Base-by-base conservation (phyloP, 2,329 filamentous ascomycete genomes). In the Ophiostoma sp. region DNA sequence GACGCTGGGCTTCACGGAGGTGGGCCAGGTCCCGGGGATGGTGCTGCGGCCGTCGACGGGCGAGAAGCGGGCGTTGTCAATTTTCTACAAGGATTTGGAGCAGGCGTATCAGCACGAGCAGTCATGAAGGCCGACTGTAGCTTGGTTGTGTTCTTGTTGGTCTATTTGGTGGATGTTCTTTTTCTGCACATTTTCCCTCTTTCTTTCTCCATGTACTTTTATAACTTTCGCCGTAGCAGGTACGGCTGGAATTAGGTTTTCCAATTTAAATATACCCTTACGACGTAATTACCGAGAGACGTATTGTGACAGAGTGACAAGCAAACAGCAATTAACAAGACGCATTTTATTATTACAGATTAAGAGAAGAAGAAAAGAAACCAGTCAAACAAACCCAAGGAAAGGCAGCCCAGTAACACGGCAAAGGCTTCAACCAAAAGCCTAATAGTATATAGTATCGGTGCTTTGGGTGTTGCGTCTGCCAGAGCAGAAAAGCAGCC, bases 51-150 rank as follows among this genome's bases (percentile, higher is more conserved):
- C 82, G 76, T 86, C 86, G 22, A 82, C 82, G 12, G 84, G 86
- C 33, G 84, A 83, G 61, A 79, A 87, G 72, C 85, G 83, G 75
- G 85, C 86, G 75, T 85, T 85, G 70, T 84, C 85, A 0, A 88
- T 89, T 76, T 88, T 89, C 77, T 91, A 89, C 79, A 90, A 90
- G 80, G 84, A 88, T 73, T 80, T 91, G 64, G 6, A 45, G 9
- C 66, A 52, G 28, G 45, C 64, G 6, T 28, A 45, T 22, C 61
- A 45, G 61, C 57, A 61, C 12, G 57, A 11, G 31, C 61, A 66
- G 61, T 55, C 50, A 28, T 55, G 25, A 22, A 25, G 19, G 7
- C 22, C 12, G 50, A 15, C 22, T 22, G 22, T 12, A 3, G 39
- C 1, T 55, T 11, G 50, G 9, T 2, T 9, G 0, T 55, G 22